Conservation (phyloP, 2,329 filamentous ascomycete genomes). For the Tolypocladium ophioglossoides region DNA sequence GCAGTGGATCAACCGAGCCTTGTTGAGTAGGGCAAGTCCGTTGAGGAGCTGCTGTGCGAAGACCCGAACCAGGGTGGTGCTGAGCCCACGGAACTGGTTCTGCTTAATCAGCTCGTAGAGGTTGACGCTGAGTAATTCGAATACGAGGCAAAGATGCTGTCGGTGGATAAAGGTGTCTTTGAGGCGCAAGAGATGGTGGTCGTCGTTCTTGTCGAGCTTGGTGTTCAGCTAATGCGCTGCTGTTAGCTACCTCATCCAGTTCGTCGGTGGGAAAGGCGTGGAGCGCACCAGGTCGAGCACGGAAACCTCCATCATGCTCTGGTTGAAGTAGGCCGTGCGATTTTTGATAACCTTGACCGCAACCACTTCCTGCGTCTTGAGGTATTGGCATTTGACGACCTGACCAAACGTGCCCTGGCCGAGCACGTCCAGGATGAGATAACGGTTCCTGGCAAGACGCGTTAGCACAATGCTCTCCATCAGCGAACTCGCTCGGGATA, state of each 20-base stretch:
- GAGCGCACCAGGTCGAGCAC: constrained; percentile 76
- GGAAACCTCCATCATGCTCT: constrained; percentile 99
- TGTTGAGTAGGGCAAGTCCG: constrained; percentile 83
- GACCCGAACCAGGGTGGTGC: constrained; percentile 91
- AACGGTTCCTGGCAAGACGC: constrained; percentile 60
- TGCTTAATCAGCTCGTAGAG: constrained; percentile 98
- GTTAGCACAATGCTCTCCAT: neutral
- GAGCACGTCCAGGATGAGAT: constrained; percentile 91
- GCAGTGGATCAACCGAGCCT: constrained; percentile 93
- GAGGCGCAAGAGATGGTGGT: constrained; percentile 86
- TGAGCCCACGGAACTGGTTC: constrained; percentile 95
- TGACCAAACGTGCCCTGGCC: constrained; percentile 97
- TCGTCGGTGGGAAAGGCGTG: neutral
- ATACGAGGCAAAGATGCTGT: constrained; percentile 92
- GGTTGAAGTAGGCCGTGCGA: constrained; percentile 97
- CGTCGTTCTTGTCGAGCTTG: constrained; percentile 98
- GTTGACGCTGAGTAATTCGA: constrained; percentile 94
- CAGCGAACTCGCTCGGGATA: neutral
- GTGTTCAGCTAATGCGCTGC: constrained; percentile 64
- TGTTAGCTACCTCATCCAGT: constrained; percentile 12
- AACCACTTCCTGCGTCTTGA: constrained; percentile 97
- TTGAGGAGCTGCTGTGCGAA: constrained; percentile 96
- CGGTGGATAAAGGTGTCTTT: constrained; percentile 98
- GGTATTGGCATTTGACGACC: constrained; percentile 96
- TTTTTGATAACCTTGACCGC: constrained; percentile 99